Evolutionary conservation across 192 early-diverging fungal genomes (phyloP).

Genomic region (Coemansia sp.): DNA sequence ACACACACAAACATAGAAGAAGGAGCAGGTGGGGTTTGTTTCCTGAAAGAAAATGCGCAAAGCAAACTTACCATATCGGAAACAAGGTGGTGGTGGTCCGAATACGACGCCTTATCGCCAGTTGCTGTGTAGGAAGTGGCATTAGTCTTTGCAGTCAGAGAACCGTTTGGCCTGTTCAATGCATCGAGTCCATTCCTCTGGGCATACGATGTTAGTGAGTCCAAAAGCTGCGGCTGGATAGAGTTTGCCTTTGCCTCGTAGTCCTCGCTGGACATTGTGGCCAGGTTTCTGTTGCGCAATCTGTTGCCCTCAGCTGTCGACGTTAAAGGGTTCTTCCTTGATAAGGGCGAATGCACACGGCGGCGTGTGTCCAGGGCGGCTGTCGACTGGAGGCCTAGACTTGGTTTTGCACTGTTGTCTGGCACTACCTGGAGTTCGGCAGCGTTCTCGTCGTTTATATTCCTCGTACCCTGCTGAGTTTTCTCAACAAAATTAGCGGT

Average conservation of each 20-base stretch:
- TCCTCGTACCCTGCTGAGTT: background rate
- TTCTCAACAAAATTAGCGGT: background rate
- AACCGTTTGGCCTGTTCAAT: background rate
- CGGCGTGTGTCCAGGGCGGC: conserved; percentile 18
- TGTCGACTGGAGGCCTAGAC: background rate
- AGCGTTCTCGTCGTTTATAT: background rate
- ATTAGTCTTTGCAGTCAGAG: background rate
- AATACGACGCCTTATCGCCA: conserved; percentile 1
- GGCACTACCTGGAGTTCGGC: background rate
- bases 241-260: conserved; percentile 32
- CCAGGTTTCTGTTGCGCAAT: conserved; percentile 26
- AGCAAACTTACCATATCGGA: conserved; percentile 34
- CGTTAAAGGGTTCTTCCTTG: conserved; percentile 4
- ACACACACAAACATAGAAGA: background rate
- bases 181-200: conserved; percentile 19
- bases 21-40: background rate
- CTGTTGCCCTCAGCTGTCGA: conserved; percentile 32
- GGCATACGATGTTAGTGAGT: conserved; percentile 24
- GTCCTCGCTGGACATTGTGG: conserved; percentile 30
- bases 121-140: conserved; percentile 2
- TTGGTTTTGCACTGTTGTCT: background rate
- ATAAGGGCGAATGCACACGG: conserved; percentile 19
- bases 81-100: conserved; percentile 14
- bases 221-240: conserved; percentile 21
- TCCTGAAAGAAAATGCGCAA: background rate